Conservation (phyloP, 129 eudicot species). For the Artemisia tridentata region DNA sequence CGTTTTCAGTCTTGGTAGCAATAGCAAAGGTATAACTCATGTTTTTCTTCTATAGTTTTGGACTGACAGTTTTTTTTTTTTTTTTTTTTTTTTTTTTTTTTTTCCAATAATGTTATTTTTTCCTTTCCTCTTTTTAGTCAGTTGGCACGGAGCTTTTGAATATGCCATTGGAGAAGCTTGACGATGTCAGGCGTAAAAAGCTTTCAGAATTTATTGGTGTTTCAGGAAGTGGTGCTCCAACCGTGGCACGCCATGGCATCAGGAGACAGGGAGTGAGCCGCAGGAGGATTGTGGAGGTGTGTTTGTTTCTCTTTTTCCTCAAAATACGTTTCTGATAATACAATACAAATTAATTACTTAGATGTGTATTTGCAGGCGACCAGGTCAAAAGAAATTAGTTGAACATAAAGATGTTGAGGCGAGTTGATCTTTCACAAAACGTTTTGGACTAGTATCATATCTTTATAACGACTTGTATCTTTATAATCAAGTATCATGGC, state of each 20-base stretch:
- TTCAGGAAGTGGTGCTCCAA: conserved; percentile 60
- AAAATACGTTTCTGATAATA: no score
- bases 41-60: background rate
- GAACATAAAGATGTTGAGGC: conserved; percentile 99
- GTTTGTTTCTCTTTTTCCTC: conserved; percentile 21
- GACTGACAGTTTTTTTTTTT: background rate
- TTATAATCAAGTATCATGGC: conserved; percentile 1
- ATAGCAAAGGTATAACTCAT: conserved; percentile 62
- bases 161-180: conserved; percentile 92
- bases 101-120: background rate
- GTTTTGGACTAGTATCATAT: no score
- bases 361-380: no score
- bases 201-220: conserved; percentile 94
- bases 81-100: background rate
- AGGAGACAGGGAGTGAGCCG: conserved; percentile 39
- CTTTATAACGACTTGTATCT: background rate
- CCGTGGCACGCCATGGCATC: conserved; percentile 57
- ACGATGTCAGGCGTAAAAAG: conserved; percentile 89
- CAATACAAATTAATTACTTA: no score
- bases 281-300: conserved; percentile 51
- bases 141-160: conserved; percentile 99
- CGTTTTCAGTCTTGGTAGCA: conserved; percentile 90
- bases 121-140: conserved; percentile 36
- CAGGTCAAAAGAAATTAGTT: no score
- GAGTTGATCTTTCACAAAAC: conserved; percentile 4